These are phyloP conservation scores for Arthromyces matolae DNA, from an alignment of 768 basidiomycete species.

Conservation along the genomic window DNA sequence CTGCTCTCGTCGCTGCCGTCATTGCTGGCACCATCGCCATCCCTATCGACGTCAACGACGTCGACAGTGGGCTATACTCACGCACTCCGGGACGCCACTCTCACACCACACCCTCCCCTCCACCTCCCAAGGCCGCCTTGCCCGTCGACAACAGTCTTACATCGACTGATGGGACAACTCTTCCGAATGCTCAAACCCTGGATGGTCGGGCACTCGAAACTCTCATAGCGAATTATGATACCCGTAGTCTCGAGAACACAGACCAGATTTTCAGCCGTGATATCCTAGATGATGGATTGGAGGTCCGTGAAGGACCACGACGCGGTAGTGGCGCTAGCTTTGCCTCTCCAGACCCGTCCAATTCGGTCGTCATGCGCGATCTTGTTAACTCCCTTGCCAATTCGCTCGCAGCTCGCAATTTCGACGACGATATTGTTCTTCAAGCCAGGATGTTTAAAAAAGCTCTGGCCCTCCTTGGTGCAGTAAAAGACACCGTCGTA, in stretches of 20 bases:
- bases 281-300: not conserved
- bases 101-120: not conserved
- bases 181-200: no score
- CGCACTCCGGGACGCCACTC: no score
- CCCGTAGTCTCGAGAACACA: no score
- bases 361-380: not conserved
- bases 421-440: not conserved
- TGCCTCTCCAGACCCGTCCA: not conserved
- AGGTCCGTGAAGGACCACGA: not conserved
- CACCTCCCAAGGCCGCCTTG: no score
- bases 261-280: no score
- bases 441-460: not conserved
- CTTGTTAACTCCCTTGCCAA: not conserved
- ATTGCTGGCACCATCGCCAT: slow-evolving; percentile 14
- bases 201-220: no score
- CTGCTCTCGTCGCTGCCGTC: slow-evolving; percentile 12
- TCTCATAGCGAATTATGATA: no score
- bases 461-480: no score
- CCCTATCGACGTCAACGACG: slow-evolving; percentile 6
- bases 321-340: not conserved
- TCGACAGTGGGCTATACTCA: not conserved
- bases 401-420: not conserved
- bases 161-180: no score
- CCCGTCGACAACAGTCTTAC: no score
- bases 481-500: no score